Evolutionary conservation across 768 basidiomycete species (phyloP), one percentile per base, ranked within the genome.

Genomic region (Boletus vinaceobasis): DNA sequence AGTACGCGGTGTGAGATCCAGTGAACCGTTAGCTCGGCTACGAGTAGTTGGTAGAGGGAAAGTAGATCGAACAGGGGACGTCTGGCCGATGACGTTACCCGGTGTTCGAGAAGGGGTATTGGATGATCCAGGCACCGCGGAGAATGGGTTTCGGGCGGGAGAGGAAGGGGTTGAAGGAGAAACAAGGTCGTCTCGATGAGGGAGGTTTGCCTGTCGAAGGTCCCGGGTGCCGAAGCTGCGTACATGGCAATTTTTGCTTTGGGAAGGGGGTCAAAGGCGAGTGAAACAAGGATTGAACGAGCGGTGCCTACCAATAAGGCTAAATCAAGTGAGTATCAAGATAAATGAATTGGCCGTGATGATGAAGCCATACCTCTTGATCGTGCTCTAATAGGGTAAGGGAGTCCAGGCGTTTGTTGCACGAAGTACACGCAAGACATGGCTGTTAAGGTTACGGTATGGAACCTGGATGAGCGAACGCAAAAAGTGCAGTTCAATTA

Each of bases 181-280:
- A 58, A 66, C 63, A 66, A 62, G 49, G 21, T 76, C 76, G 33
- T 74, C 71, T 59, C 73, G 70, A 56, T 81, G 68, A 26, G 86
- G 83, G 10, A 88, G 80, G 65, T 88, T 88, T 51, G 84, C 85
- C 50, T 85, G 82, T 48, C 88, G 81, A 32, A 90, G 78, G 63
- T 88, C 83, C 50, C 80, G 78, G 9, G 87, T 90, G 21, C 89
- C 91, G 61, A 93, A 94, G 59, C 76, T 81, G 76, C 85, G 88
- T 49, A 83, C 66, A 66, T 95, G 90, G 63, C 93, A 95, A 44
- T 77, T 74, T 77, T 93, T 93, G 74, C 93, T 94, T 69, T 19
- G 42, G 10, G 8, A 57, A 39, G 26, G 23, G n/a, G 11, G 50
- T 54, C 7, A 49, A 44, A 32, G 31, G 38, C 42, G 29, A 43